Conservation (phyloP, 2,329 filamentous ascomycete genomes). For the Chalaropsis ovoidea region DNA sequence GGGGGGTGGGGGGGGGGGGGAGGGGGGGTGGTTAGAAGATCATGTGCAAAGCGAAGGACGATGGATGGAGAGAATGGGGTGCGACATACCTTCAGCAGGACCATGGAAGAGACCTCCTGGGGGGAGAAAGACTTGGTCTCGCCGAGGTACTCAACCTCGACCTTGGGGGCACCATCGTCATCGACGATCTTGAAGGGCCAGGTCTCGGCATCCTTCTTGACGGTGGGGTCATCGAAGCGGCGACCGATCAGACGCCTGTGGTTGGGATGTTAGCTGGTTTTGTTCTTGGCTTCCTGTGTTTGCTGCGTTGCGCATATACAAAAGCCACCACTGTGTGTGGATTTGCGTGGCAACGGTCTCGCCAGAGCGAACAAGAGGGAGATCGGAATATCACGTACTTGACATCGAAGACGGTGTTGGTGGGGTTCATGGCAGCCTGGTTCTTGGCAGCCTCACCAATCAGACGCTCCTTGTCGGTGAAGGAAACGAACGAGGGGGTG, state of each 20-base stretch:
- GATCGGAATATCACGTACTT: conserved; percentile 53
- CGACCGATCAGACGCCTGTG: conserved; percentile 90
- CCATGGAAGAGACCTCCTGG: conserved; percentile 98
- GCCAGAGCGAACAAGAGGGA: neutral
- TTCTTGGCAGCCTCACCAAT: conserved; percentile 99
- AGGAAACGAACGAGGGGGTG: conserved; percentile 97
- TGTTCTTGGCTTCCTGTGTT: neutral
- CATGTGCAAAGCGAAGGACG: neutral
- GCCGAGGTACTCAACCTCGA: conserved; percentile 90
- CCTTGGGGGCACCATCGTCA: conserved; percentile 75
- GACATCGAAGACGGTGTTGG: conserved; percentile 97
- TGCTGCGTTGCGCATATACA: neutral
- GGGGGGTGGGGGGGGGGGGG: no score
- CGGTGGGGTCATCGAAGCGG: conserved; percentile 85
- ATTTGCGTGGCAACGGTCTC: neutral
- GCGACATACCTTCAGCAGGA: conserved; percentile 75
- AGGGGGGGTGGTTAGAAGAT: conserved; percentile 19
- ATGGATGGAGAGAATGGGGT: neutral
- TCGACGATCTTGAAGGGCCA: conserved; percentile 99
- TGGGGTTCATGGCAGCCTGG: conserved; percentile 98
- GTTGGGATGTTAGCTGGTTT: neutral
- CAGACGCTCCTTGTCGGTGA: conserved; percentile 96
- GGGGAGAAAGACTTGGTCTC: conserved; percentile 94
- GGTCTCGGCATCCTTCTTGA: conserved; percentile 97
- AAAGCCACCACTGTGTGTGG: neutral